phyloP scores from a whole-genome alignment of 75 land plant genomes.

The Cunninghamia lanceolata region DNA sequence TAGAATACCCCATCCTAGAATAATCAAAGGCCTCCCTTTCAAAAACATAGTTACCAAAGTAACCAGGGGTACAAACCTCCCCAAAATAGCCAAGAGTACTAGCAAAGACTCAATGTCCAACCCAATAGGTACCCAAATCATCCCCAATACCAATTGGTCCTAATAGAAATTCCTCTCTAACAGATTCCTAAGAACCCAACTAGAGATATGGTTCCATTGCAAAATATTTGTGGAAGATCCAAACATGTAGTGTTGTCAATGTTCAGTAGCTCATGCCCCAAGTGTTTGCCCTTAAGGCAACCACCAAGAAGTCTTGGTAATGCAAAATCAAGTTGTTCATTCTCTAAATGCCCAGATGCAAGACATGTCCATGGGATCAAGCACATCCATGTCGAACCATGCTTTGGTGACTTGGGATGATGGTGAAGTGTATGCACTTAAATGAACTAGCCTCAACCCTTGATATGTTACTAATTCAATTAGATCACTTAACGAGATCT shows the following conservation, averaged over 20 bases:
- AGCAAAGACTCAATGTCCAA: not conserved
- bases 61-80: not conserved
- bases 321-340: no score
- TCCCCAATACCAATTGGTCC: not conserved
- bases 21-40: not conserved
- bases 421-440: no score
- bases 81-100: not conserved
- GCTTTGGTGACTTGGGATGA: no score
- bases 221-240: not conserved
- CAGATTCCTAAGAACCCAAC: not conserved
- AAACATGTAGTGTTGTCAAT: not conserved
- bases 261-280: no score
- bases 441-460: no score
- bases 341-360: no score
- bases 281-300: no score
- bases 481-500: no score
- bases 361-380: no score
- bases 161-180: not conserved
- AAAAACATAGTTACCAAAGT: not conserved
- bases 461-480: no score
- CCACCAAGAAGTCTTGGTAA: no score
- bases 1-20: not conserved
- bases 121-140: not conserved
- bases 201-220: not conserved
- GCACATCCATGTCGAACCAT: no score